phyloP scores from a whole-genome alignment of 768 basidiomycete species.

The Astraeus odoratus region DNA sequence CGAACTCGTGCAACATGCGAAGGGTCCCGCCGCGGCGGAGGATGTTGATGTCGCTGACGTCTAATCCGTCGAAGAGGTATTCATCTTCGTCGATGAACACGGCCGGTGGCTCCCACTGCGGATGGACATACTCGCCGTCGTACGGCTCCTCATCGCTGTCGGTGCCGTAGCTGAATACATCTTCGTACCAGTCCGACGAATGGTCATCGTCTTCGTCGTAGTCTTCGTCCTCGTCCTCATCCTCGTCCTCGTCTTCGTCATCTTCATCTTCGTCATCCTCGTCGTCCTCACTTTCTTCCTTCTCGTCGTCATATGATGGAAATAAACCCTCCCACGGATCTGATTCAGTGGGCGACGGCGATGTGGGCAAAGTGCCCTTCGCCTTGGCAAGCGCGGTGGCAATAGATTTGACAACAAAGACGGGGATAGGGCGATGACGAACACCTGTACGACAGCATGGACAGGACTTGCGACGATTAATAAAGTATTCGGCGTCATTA shows the following conservation, averaged over 20 bases:
- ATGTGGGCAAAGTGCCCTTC: conserved; percentile 23
- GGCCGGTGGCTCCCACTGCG: conserved; percentile 56
- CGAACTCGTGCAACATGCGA: conserved; percentile 50
- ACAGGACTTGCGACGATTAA: conserved; percentile 62
- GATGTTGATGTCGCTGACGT: conserved; percentile 32
- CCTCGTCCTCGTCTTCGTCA: conserved; percentile 17
- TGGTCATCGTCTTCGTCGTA: conserved; percentile 1
- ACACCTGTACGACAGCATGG: conserved; percentile 62
- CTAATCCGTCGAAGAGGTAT: conserved; percentile 28
- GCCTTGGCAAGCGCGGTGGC: conserved; percentile 40
- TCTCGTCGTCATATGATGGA: conserved; percentile 29
- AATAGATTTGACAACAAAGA: conserved; percentile 63
- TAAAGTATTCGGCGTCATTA: conserved; percentile 36
- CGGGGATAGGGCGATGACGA: conserved; percentile 53
- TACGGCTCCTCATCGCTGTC: conserved; percentile 31
- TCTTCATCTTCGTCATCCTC: conserved; percentile 23
- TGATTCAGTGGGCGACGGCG: conserved; percentile 26
- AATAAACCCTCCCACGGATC: conserved; percentile 76
- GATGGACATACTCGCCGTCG: conserved; percentile 34
- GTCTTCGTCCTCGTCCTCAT: conserved; percentile 15
- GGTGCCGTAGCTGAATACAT: conserved; percentile 31
- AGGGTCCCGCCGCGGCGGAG: conserved; percentile 54
- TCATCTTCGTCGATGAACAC: conserved; percentile 30
- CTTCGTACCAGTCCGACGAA: conserved; percentile 23
- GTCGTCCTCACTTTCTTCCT: conserved; percentile 19